Percentiles rank a stretch among this genome's conserved stretches.
Conservation (phyloP, 2,329 filamentous ascomycete genomes). For the Pyrenophora tritici-repentis region DNA sequence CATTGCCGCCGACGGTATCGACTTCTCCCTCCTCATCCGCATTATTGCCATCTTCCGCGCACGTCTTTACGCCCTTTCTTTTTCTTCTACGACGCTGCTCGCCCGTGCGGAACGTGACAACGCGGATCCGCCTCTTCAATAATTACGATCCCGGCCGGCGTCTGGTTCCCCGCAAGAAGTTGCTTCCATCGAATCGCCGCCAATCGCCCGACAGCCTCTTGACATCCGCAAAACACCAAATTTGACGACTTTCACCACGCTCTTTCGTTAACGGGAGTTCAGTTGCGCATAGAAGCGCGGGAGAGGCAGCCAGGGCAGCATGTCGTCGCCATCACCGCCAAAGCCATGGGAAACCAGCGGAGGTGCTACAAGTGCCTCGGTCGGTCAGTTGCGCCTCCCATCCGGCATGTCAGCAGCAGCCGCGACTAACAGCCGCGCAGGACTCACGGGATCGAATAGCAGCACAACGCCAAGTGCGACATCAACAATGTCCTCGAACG, state of each 20-base stretch:
- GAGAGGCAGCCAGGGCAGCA: slow-evolving; percentile 41
- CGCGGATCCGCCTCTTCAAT: slow-evolving; percentile 20
- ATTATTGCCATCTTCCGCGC: not conserved
- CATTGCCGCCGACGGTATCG: slow-evolving; percentile 17
- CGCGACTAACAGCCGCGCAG: slow-evolving; percentile 36
- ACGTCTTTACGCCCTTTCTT: not conserved
- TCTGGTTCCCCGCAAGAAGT: slow-evolving; percentile 16
- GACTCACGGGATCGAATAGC: slow-evolving; percentile 39
- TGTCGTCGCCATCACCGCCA: slow-evolving; percentile 77
- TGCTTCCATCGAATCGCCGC: slow-evolving; percentile 10
- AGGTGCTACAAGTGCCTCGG: slow-evolving; percentile 54
- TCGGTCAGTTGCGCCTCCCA: slow-evolving; percentile 37
- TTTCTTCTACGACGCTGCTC: not conserved
- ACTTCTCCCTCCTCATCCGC: slow-evolving; percentile 1
- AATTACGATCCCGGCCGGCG: slow-evolving; percentile 4
- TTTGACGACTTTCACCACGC: slow-evolving; percentile 15
- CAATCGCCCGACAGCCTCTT: slow-evolving; percentile 8
- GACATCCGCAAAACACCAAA: slow-evolving; percentile 9
- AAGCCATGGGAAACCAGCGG: slow-evolving; percentile 95
- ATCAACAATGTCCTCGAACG: slow-evolving; percentile 43
- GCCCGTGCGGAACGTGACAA: slow-evolving; percentile 4
- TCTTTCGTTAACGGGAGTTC: slow-evolving; percentile 1
- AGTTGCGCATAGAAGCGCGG: slow-evolving; percentile 27
- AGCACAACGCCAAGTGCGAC: slow-evolving; percentile 53
- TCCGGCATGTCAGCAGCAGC: slow-evolving; percentile 16